These are phyloP conservation scores for Bacterosira constricta DNA, from an alignment of 108 stramenopile genomes.

Conservation along the genomic window DNA sequence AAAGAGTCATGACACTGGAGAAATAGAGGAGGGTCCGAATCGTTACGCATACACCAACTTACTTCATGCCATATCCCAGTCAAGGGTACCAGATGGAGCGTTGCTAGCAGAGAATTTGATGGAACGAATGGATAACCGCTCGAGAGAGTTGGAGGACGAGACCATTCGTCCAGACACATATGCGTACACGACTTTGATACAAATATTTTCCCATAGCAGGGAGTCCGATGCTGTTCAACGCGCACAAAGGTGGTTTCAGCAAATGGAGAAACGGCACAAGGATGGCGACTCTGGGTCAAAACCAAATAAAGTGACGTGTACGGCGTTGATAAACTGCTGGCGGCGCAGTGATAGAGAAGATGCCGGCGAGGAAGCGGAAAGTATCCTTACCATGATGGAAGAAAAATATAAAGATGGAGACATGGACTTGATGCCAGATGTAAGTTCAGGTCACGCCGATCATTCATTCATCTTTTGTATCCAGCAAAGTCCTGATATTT, in stretches of 20 bases:
- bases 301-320: conserved; percentile 48
- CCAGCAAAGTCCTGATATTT: no score
- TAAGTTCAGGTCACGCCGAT: no score
- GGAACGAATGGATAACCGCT: conserved; percentile 36
- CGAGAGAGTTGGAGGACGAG: conserved; percentile 30
- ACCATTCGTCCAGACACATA: conserved; percentile 34
- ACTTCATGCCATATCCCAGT: conserved; percentile 29
- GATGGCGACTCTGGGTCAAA: conserved; percentile 26
- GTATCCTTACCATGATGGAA: conserved; percentile 32
- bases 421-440: conserved; percentile 34
- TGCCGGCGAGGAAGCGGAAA: conserved; percentile 28
- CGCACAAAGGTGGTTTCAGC: conserved; percentile 42
- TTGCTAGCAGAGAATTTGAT: conserved; percentile 42
- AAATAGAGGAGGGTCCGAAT: conserved; percentile 21
- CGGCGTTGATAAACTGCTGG: conserved; percentile 46
- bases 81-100: conserved; percentile 13
- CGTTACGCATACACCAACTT: conserved; percentile 44
- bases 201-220: conserved; percentile 33
- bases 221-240: conserved; percentile 1
- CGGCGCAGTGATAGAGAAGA: conserved; percentile 27
- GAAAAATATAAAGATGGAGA: conserved; percentile 37
- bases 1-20: conserved; percentile 23
- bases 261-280: conserved; percentile 25
- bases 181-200: conserved; percentile 34
- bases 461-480: no score